phyloP scores from a whole-genome alignment of 148 eudicot species.

The Vaccinium darrowii region DNA sequence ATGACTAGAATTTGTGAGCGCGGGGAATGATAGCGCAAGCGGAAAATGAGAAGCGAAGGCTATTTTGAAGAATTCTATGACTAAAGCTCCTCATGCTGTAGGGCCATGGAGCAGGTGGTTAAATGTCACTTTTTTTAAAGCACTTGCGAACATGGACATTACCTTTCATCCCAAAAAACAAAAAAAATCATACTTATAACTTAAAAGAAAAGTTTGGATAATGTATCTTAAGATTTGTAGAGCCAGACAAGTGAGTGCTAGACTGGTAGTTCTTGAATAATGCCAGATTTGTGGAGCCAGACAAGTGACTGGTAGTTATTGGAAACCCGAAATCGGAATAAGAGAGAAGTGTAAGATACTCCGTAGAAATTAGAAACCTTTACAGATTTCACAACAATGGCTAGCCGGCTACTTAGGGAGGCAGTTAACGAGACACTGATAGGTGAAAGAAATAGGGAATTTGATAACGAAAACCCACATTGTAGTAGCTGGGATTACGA shows the following conservation, averaged over 20 bases:
- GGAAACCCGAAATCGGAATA: neutral
- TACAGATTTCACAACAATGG: slow-evolving; percentile 51
- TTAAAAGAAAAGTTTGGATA: neutral
- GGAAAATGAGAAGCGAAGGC: too few relatives aligned
- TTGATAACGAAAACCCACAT: slow-evolving; percentile 25
- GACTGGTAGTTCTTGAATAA: too few relatives aligned
- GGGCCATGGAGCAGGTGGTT: too few relatives aligned
- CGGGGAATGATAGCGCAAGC: too few relatives aligned
- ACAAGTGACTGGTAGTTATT: too few relatives aligned
- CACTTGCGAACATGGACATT: neutral
- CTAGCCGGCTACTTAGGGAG: slow-evolving; percentile 37
- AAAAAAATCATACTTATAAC: too few relatives aligned
- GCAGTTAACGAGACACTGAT: slow-evolving; percentile 36
- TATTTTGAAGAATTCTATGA: too few relatives aligned
- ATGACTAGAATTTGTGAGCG: too few relatives aligned
- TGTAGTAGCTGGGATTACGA: slow-evolving; percentile 42
- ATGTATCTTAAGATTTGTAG: neutral
- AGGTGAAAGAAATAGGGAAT: slow-evolving; percentile 26
- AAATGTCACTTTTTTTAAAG: too few relatives aligned
- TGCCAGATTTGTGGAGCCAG: too few relatives aligned
- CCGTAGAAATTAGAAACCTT: neutral
- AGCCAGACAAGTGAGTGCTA: neutral
- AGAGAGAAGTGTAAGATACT: neutral
- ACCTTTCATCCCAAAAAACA: neutral
- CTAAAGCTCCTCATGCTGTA: too few relatives aligned